Evolutionary conservation across 169 alveolate genomes (phyloP).

Genomic region (Toxoplasma gondii): DNA sequence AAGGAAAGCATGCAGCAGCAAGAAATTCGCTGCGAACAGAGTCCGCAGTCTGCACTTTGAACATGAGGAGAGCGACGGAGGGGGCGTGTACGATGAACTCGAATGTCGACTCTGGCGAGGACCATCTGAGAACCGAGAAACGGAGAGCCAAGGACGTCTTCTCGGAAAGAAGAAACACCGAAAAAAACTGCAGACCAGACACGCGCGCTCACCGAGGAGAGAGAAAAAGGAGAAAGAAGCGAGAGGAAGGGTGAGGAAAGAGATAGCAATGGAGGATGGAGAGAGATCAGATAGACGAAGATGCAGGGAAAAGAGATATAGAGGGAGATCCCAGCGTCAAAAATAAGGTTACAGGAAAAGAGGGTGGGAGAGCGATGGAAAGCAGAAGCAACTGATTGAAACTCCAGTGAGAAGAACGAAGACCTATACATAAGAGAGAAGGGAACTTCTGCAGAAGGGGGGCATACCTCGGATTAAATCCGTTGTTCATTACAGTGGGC

Average conservation of each 20-base stretch:
- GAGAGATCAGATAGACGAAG: background rate
- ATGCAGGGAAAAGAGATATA: background rate
- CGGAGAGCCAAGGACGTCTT: too few species aligned
- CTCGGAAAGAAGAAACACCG: too few species aligned
- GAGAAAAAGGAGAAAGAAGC: too few species aligned
- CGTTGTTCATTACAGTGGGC: slow-evolving; percentile 41
- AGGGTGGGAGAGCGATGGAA: background rate
- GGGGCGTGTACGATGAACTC: slow-evolving; percentile 23
- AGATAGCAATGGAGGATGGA: too few species aligned
- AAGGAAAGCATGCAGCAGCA: slow-evolving; percentile 52
- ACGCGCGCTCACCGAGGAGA: too few species aligned
- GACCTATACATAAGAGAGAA: background rate
- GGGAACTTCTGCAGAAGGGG: background rate
- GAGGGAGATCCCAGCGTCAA: background rate
- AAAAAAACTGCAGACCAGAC: too few species aligned
- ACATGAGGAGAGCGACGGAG: slow-evolving; percentile 39
- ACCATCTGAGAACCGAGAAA: slow-evolving; percentile 33
- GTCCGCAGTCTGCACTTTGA: slow-evolving; percentile 43
- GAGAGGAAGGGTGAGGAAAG: too few species aligned
- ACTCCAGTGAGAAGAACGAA: background rate
- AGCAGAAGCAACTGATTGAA: background rate
- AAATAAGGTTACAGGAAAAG: background rate
- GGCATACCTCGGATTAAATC: slow-evolving; percentile 46
- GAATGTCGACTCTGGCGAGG: slow-evolving; percentile 29
- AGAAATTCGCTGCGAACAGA: slow-evolving; percentile 45